These are phyloP conservation scores for Xylariaceae sp. DNA, from an alignment of 2,329 filamentous ascomycete species.

Conservation along the genomic window DNA sequence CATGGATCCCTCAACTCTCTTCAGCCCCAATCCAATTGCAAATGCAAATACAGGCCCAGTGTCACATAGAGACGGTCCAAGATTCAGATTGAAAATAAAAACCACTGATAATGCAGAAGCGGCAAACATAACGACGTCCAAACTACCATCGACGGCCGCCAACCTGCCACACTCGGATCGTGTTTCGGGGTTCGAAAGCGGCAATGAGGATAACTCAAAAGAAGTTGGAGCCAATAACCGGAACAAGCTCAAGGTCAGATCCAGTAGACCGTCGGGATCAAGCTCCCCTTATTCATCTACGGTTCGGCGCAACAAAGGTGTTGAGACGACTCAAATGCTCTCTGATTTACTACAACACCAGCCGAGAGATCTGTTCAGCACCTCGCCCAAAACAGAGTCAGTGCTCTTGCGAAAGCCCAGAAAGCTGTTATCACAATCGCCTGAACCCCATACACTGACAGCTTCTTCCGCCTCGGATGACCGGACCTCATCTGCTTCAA, in stretches of 20 bases:
- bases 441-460: slow-evolving; percentile 3
- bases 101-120: slow-evolving; percentile 15
- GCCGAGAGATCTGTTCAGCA: slow-evolving; percentile 25
- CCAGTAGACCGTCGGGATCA: slow-evolving; percentile 16
- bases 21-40: not conserved
- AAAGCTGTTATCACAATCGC: slow-evolving; percentile 11
- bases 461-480: slow-evolving; percentile 1
- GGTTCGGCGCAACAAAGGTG: slow-evolving; percentile 19
- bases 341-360: slow-evolving; percentile 16
- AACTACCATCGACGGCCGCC: slow-evolving; percentile 8
- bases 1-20: not conserved
- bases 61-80: slow-evolving; percentile 22
- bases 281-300: slow-evolving; percentile 19
- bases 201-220: slow-evolving; percentile 2
- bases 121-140: slow-evolving; percentile 7
- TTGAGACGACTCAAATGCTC: slow-evolving; percentile 13
- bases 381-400: slow-evolving; percentile 17
- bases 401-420: slow-evolving; percentile 13
- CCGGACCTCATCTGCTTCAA: slow-evolving; percentile 3
- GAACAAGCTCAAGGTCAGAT: slow-evolving; percentile 25
- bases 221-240: slow-evolving; percentile 7
- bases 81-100: slow-evolving; percentile 25
- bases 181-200: slow-evolving; percentile 11
- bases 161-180: slow-evolving; percentile 10
- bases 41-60: not conserved